These are phyloP conservation scores for Pseudogymnoascus sp. DNA, from an alignment of 2,329 filamentous ascomycete species.

Conservation along the genomic window DNA sequence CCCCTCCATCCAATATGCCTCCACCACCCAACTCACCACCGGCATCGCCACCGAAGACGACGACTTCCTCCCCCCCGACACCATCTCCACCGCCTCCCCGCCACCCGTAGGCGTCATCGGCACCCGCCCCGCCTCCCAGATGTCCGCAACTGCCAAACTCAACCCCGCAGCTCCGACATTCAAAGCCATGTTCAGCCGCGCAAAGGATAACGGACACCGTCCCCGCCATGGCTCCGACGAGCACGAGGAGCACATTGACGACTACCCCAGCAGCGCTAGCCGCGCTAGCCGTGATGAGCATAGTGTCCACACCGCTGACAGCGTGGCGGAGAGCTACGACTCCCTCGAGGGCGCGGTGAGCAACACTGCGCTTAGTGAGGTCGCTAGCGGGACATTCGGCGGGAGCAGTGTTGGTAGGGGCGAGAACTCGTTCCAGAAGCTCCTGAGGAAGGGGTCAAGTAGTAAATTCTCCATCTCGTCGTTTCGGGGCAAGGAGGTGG, in stretches of 20 bases:
- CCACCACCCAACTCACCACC: slow-evolving; percentile 53
- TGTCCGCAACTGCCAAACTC: slow-evolving; percentile 51
- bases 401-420: background rate
- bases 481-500: slow-evolving; percentile 41
- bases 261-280: slow-evolving; percentile 19
- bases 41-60: slow-evolving; percentile 56
- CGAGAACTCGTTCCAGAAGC: slow-evolving; percentile 41
- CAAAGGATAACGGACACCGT: slow-evolving; percentile 21
- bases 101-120: slow-evolving; percentile 67
- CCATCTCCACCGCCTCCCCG: slow-evolving; percentile 43
- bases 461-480: slow-evolving; percentile 57
- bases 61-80: slow-evolving; percentile 50
- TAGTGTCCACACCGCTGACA: slow-evolving; percentile 50
- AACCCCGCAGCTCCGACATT: slow-evolving; percentile 90
- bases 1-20: slow-evolving; percentile 70
- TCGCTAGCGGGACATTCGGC: background rate
- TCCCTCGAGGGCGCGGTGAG: slow-evolving; percentile 47
- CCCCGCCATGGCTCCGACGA: background rate
- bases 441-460: slow-evolving; percentile 57
- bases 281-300: slow-evolving; percentile 37
- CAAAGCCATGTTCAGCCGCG: slow-evolving; percentile 58
- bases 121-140: slow-evolving; percentile 52
- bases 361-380: slow-evolving; percentile 31
- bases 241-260: slow-evolving; percentile 11
- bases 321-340: slow-evolving; percentile 51